phyloP scores from a whole-genome alignment of 1,284 basidiomycete genomes.

The Tilletia indica region DNA sequence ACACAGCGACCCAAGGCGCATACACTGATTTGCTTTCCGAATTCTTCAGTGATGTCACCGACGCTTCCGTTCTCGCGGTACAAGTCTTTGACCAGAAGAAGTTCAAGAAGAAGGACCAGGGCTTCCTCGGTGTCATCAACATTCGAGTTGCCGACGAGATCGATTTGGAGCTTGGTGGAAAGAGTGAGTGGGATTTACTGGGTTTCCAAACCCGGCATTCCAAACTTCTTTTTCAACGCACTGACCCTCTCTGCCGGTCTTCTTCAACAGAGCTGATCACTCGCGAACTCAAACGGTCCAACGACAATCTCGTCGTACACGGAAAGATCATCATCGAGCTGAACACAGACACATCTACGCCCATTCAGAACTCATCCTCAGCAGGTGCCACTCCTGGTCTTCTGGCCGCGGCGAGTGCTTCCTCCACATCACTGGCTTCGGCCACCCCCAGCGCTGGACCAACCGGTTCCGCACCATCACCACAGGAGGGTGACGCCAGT shows the following conservation, averaged over 20 bases:
- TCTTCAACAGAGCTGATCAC: constrained; percentile 42
- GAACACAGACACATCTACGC: constrained; percentile 53
- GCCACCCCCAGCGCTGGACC: constrained; percentile 20
- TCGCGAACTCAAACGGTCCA: constrained; percentile 54
- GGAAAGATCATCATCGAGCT: constrained; percentile 56
- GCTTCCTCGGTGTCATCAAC: constrained; percentile 90
- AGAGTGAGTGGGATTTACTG: constrained; percentile 64
- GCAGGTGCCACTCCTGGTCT: constrained; percentile 37
- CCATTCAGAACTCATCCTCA: constrained; percentile 45
- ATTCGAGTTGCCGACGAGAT: constrained; percentile 83
- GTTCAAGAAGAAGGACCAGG: constrained; percentile 91
- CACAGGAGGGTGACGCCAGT: not conserved
- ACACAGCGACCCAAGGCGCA: not conserved
- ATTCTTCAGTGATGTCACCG: constrained; percentile 65
- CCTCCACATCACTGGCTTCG: constrained; percentile 43
- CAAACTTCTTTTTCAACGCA: not conserved
- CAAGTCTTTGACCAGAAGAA: constrained; percentile 97
- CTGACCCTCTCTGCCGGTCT: constrained; percentile 65
- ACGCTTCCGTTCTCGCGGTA: constrained; percentile 84
- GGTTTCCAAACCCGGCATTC: not conserved
- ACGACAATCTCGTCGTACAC: constrained; percentile 55
- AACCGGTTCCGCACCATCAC: not conserved
- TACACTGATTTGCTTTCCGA: constrained; percentile 6
- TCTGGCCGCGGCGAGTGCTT: constrained; percentile 32
- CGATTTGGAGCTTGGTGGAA: constrained; percentile 81